Evolutionary conservation across 169 alveolate species (phyloP), one percentile per base, ranked within the genome.

Genomic region (Plasmodium vinckei): DNA sequence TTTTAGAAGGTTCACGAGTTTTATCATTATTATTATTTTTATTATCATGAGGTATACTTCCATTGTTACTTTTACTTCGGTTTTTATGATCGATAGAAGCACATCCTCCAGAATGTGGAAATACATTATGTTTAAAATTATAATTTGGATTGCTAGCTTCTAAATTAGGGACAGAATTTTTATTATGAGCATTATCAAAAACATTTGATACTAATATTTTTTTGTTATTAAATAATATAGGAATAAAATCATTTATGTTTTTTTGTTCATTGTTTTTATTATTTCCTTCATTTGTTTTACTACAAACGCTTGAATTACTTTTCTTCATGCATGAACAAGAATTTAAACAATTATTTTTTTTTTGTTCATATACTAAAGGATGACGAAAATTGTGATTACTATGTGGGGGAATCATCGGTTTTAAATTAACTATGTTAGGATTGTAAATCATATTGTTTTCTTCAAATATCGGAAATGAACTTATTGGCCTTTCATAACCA

Each of bases 291-390:
- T 60, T 75, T 64, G 60, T 75, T 39, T 33, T n/a, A 13, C 44
- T 49, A 13, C 44, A 46, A n/a, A 23, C 25, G 39, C 19, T 61
- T 9, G 47, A 21, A 42, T 60, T 25, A n/a, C 72, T 33, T 33
- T 33, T 51, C 17, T 46, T 63, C 39, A 77, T n/a, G 33, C 88
- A 77, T 9, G 72, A 75, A 12, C 63, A 77, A 9, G 88, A 64
- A 77, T 63, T 63, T 42, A 77, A 44, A 44, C 88, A 77, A 46
- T 46, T 77, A 9, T n/a, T 27, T 54, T 64, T 77, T 77, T 56
- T 65, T 25, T 42, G 59, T 33, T 33, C 63, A 0, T 17, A 39
- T 25, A 17, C 53, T 27, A 51, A 19, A 33, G 42, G 42, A 33
- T 33, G 5, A 33, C 5, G 42, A 33, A 33, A 33, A 33, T 33